Evolutionary conservation across 176 grass and related monocot species (phyloP).

Genomic region (Lolium perenne): DNA sequence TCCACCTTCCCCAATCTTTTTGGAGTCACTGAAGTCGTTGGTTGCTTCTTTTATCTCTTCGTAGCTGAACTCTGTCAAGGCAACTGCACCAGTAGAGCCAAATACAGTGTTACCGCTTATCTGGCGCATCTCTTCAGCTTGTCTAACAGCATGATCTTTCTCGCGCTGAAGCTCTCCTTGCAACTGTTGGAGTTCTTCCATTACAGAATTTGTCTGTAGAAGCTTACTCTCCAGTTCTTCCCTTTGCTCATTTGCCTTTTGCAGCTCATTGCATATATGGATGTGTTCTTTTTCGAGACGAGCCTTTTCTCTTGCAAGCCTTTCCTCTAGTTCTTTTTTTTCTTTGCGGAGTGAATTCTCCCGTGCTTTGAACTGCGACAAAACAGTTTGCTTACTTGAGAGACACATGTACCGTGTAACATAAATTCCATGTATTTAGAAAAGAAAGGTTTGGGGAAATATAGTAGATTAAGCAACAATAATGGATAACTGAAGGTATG

Average conservation of each 20-base stretch:
- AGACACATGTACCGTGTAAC: background rate
- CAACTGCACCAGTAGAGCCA: constrained; percentile 22
- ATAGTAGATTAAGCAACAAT: too few relatives aligned
- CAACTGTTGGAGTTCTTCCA: constrained; percentile 36
- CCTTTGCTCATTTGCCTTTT: constrained; percentile 51
- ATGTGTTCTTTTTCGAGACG: constrained; percentile 49
- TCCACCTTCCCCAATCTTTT: constrained; percentile 72
- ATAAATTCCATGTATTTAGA: too few relatives aligned
- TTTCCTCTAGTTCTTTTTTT: constrained; percentile 64
- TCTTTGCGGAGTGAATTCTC: constrained; percentile 59
- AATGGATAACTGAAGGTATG: background rate
- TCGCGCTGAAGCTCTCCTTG: constrained; percentile 41
- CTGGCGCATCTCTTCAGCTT: constrained; percentile 45
- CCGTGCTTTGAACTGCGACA: constrained; percentile 55
- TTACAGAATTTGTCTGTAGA: constrained; percentile 29
- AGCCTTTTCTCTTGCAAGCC: constrained; percentile 52
- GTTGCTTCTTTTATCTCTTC: constrained; percentile 66
- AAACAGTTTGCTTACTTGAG: constrained; percentile 34
- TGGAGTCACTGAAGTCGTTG: constrained; percentile 54
- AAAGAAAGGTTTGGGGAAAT: too few relatives aligned
- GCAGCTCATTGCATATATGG: constrained; percentile 51
- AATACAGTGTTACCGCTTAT: constrained; percentile 3
- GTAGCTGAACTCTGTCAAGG: constrained; percentile 61
- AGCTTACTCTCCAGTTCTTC: constrained; percentile 51
- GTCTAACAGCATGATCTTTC: constrained; percentile 46